Evolutionary conservation across 228 moss, liverwort and hornwort species (phyloP), one percentile per base, ranked within the genome.

Genomic region (Sphagnum fallax): DNA sequence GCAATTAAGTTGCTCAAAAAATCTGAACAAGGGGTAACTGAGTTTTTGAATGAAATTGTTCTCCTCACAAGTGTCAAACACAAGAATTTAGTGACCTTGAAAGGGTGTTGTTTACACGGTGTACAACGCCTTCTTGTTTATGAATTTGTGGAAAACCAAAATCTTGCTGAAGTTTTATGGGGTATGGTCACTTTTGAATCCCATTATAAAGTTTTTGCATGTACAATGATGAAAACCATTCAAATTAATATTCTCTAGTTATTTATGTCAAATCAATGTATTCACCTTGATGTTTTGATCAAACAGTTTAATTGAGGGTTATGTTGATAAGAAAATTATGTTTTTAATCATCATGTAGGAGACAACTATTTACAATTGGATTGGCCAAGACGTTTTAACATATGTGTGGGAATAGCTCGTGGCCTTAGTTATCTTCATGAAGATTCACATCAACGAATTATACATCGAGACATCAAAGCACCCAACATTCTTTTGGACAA

Each of bases 41-140:
- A 65, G 6, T 65, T 65, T 47, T 65, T 65, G 64, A 65, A 65
- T 48, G 64, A 65, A 10, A 49, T 65, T 5, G 64, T 65, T 10
- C 48, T 65, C 8, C 48, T 65, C 50, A 47, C 64, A 5, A 47
- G 47, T 5, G 64, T 65, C 48, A 47, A 14, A 65, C 64, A 65
- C 6, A 47, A 49, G 11, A 65, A 65, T 65, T 65, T 65, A 49
- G 64, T 90, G 18, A 84, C 77, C 69, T 73, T 90, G 7, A 87
- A 90, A 79, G 89, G 89, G 65, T 90, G 89, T 60, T 84, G 84
- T 64, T 65, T 65, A 48, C 50, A 8, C 0, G 49, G 48, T 6
- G 64, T 47, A 47, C 64, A 65, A 65, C 64, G 64, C 6, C 48
- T 65, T 12, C 50, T 65, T 47, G 64, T 65, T 4, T 65, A 65